Evolutionary conservation across 148 eudicot species (phyloP).

Genomic region (Diospyros kaki): DNA sequence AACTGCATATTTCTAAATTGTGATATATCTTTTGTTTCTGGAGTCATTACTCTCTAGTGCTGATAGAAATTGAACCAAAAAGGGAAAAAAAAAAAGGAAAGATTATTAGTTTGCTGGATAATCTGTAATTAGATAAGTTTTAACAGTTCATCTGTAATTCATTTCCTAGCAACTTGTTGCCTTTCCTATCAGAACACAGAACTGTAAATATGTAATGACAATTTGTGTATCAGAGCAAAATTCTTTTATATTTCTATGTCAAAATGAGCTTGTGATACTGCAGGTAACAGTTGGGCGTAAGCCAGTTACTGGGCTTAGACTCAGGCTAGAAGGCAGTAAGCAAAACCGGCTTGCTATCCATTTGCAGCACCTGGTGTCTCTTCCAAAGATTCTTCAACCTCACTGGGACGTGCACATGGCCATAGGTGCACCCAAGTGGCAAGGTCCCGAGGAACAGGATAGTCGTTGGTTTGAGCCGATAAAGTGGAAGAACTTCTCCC

Average conservation of each 20-base stretch:
- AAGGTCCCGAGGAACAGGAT: constrained; percentile 98
- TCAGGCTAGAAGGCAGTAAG: constrained; percentile 77
- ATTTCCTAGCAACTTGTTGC: too few species aligned
- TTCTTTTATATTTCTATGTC: too few species aligned
- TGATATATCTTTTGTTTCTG: background rate
- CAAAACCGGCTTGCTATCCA: constrained; percentile 85
- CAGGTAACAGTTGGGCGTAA: constrained; percentile 98
- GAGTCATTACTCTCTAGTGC: background rate
- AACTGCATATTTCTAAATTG: background rate
- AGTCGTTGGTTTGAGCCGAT: constrained; percentile 99
- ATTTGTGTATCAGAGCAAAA: too few species aligned
- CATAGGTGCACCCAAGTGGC: constrained; percentile 95
- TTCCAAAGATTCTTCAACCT: constrained; percentile 92
- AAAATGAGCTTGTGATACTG: constrained; percentile 4
- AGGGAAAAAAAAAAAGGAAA: background rate
- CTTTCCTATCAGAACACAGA: too few species aligned
- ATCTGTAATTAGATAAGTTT: too few species aligned
- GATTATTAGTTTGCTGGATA: too few species aligned
- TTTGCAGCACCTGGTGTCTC: constrained; percentile 86
- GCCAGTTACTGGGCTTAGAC: constrained; percentile 89
- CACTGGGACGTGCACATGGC: constrained; percentile 97
- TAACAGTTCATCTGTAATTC: too few species aligned
- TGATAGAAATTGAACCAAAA: background rate
- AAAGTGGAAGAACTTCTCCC: constrained; percentile 97
- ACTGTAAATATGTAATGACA: too few species aligned